Base-by-base conservation (phyloP, 1,284 basidiomycete genomes). In the Microbotryomycetes sp. region DNA sequence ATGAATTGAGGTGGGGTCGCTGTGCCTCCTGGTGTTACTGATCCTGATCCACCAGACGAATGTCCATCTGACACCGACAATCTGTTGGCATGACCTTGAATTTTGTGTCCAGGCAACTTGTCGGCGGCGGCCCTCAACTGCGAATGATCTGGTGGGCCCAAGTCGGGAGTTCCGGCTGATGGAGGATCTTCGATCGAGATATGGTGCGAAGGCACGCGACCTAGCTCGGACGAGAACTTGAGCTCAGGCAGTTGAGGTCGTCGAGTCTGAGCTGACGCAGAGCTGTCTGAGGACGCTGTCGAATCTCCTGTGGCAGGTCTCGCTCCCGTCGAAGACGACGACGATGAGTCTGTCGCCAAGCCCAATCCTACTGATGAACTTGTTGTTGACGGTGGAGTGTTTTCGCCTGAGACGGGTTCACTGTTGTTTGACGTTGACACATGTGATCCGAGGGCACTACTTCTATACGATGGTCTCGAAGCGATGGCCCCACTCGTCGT, bases 1-100 rank as follows among this genome's bases (percentile, higher is more conserved):
- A 72, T 68, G 64, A 73, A 73, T 56, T 72, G 71, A n/a, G 71
- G 71, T 29, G 71, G 71, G 1, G 71, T 72, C 22, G 59, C 65
- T 3, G 70, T 68, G 16, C 67, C 71, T 19, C 70, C 70, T 1
- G 67, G 64, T 5, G 67, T 68, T 3, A 60, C 60, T n/a, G 60
- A 47, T 14, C 67, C 64, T 2, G 66, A 65, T 0, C 51, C 45
- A 19, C 36, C 19, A 12, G 36, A 42, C 36, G 36, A 42, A 19
- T 42, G 36, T 42, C 36, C 36, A 19, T 42, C 36, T 9, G 36
- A 9, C 12, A 42, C 12, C 19, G 36, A 42, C 36, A 42, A 19
- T 19, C 36, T 42, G 36, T 42, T 42, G 36, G 36, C 36, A 19
- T 42, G 36, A 42, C 19, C 19, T 9, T 9, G 12, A 19, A 42